phyloP scores from a whole-genome alignment of 2,329 filamentous ascomycete genomes.

The Paecilomyces sp. region DNA sequence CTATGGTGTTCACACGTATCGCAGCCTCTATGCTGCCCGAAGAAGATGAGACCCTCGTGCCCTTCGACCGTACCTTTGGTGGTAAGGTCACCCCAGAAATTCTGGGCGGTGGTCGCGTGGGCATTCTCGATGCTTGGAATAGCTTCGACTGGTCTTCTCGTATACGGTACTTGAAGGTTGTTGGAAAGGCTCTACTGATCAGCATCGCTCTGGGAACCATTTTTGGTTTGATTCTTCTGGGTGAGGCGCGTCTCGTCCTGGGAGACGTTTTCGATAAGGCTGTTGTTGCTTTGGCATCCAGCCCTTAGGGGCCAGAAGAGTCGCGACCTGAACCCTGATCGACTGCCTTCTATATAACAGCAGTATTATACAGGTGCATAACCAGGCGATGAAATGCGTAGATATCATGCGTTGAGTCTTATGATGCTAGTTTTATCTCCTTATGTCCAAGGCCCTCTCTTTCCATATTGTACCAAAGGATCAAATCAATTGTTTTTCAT shows the following conservation, averaged over 20 bases:
- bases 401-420: not conserved
- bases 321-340: not conserved
- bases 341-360: not conserved
- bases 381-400: not conserved
- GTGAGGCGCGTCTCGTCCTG: slow-evolving; percentile 47
- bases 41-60: slow-evolving; percentile 74
- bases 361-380: not conserved
- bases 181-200: slow-evolving; percentile 62
- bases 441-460: not conserved
- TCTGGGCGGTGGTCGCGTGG: slow-evolving; percentile 65
- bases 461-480: not conserved
- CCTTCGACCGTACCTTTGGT: slow-evolving; percentile 81
- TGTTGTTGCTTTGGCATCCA: slow-evolving; percentile 3
- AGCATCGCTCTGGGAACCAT: slow-evolving; percentile 42
- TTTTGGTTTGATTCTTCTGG: slow-evolving; percentile 44
- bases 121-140: slow-evolving; percentile 69
- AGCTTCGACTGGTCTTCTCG: slow-evolving; percentile 68
- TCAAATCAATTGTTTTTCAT: not conserved
- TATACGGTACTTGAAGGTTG: slow-evolving; percentile 65
- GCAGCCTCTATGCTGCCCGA: slow-evolving; percentile 81
- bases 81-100: slow-evolving; percentile 69
- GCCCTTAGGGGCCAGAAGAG: not conserved
- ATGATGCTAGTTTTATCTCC: not conserved
- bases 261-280: slow-evolving; percentile 18
- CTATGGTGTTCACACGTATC: slow-evolving; percentile 70